Percentiles rank a stretch among this genome's conserved stretches.
These are phyloP conservation scores for Tephrocybe sp. DNA, from an alignment of 768 basidiomycete genomes.

Conservation along the genomic window DNA sequence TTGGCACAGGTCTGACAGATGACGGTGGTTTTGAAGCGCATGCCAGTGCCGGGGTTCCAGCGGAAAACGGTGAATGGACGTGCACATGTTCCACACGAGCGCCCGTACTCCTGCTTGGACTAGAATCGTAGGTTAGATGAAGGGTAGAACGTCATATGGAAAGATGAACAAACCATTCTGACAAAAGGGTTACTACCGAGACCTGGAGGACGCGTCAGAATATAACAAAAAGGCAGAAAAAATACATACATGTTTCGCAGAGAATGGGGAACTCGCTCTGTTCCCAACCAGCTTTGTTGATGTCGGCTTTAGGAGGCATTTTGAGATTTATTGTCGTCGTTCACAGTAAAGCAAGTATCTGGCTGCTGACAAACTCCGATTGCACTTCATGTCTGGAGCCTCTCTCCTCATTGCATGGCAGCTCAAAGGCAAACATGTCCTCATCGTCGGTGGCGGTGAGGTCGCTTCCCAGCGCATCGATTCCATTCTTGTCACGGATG, in stretches of 20 bases:
- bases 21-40: conserved; percentile 95
- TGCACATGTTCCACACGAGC: conserved; percentile 96
- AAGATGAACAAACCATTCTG: conserved; percentile 70
- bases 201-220: conserved; percentile 42
- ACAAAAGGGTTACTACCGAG: conserved; percentile 91
- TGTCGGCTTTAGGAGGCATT: conserved; percentile 84
- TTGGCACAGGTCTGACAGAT: conserved; percentile 98
- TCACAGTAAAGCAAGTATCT: conserved; percentile 6
- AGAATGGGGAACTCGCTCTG: conserved; percentile 92
- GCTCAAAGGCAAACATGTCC: conserved; percentile 77
- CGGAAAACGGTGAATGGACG: conserved; percentile 96
- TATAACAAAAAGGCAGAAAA: conserved; percentile 4
- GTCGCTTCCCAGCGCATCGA: conserved; percentile 89
- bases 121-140: conserved; percentile 29
- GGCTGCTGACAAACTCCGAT: conserved; percentile 13
- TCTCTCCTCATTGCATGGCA: conserved; percentile 95
- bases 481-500: conserved; percentile 81
- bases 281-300: conserved; percentile 95
- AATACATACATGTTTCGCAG: conserved; percentile 82
- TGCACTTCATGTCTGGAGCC: conserved; percentile 29
- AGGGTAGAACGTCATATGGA: background rate
- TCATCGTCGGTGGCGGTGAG: conserved; percentile 92
- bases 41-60: conserved; percentile 95
- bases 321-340: conserved; percentile 11
- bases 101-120: conserved; percentile 97